phyloP scores from a whole-genome alignment of 148 eudicot genomes.

The Amaranthus hypochondriacus region DNA sequence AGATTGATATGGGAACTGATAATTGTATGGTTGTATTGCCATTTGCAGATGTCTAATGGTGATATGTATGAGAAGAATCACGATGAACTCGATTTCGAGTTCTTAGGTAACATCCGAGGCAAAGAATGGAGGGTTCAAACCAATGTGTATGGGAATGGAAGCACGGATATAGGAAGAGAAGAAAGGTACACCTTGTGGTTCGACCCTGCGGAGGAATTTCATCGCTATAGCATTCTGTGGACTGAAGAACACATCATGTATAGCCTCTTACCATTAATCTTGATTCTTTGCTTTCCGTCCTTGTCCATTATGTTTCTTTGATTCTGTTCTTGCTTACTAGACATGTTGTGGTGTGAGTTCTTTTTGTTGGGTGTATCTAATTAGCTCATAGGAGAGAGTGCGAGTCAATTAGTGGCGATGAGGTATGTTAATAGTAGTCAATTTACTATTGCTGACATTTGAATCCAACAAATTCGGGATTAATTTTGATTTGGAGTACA shows the following conservation, averaged over 20 bases:
- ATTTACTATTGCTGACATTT: background rate
- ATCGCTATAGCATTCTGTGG: conserved; percentile 84
- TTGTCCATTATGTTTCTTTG: conserved; percentile 15
- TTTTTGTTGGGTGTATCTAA: too few relatives aligned
- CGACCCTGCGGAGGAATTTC: conserved; percentile 87
- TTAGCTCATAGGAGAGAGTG: too few relatives aligned
- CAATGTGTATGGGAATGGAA: conserved; percentile 88
- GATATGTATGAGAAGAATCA: conserved; percentile 76
- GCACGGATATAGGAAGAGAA: conserved; percentile 79
- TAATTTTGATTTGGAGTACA: conserved; percentile 13
- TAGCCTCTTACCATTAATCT: conserved; percentile 14
- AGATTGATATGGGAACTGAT: background rate
- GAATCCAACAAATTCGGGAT: conserved; percentile 6
- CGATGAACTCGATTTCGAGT: conserved; percentile 88
- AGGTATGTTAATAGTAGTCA: background rate
- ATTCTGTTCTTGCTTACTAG: conserved; percentile 13
- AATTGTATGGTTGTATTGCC: background rate
- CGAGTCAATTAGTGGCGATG: too few relatives aligned
- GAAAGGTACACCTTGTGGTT: conserved; percentile 88
- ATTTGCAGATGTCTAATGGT: conserved; percentile 82
- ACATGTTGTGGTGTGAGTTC: conserved; percentile 1
- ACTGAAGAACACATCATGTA: conserved; percentile 68
- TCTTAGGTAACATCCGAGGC: conserved; percentile 85
- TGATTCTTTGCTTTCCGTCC: background rate
- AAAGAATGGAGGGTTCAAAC: conserved; percentile 94